Base-by-base conservation (phyloP, 371 early-diverging fungal genomes). In the Rhizomucor pusillus region DNA sequence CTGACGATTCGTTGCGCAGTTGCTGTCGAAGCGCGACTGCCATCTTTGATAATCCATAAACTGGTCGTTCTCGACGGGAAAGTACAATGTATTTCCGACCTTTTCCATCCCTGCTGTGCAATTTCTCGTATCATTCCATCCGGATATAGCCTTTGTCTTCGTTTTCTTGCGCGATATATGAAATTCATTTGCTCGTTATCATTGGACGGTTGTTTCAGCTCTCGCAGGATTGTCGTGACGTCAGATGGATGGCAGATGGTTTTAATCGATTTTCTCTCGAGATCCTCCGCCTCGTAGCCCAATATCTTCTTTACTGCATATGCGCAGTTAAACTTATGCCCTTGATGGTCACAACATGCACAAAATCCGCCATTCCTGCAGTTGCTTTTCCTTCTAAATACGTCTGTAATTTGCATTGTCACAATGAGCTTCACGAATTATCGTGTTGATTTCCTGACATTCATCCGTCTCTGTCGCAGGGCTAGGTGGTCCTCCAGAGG, bases 241-340 rank as follows among this genome's bases (percentile, higher is more conserved):
- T 87, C 88, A 12, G 81, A 79, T 1, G 84, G 82, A 58, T 87
- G 88, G 44, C 84, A 79, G 49, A 84, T 77, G 22, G 73, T 73
- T 47, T 75, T 69, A n/a, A 87, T 50, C 2, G 71, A 67, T 23
- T 70, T 67, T 6, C 85, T 84, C 24, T 81, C 51, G n/a, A 87
- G 58, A 25, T 86, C 85, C 2, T 63, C 54, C 5, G 74, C 60
- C 1, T 71, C 64, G 55, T 77, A 84, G 33, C 67, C 79, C n/a
- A 80, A 63, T 13, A 86, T 48, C 10, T 65, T 48, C 18, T 57
- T 46, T 22, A 71, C 56, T 0, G 75, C 60, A 0, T 75, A 57
- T 7, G 84, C 80, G 40, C 71, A 82, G 58, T 82, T 3, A 87
- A 59, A 59, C 86, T 81, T n/a, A 78, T 66, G 10, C 84, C 88